Evolutionary conservation across 805 yeast genomes (phyloP).

Genomic region (Ogataea paradorogensis): DNA sequence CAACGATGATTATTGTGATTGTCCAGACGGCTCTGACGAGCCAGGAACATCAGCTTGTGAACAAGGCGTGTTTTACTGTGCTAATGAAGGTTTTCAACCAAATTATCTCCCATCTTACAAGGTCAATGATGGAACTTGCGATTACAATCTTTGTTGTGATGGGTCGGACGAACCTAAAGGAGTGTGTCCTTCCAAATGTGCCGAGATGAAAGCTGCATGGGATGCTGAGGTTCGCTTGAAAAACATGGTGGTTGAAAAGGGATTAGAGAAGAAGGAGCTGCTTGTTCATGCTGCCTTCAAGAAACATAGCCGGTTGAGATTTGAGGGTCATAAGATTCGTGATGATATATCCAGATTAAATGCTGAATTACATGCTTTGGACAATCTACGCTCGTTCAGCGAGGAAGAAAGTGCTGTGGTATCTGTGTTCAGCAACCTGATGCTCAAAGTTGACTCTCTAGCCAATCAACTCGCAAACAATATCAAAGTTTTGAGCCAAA

Average conservation of each 20-base stretch:
- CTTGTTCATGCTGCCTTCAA: constrained; percentile 31
- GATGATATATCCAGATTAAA: constrained; percentile 25
- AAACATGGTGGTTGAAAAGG: constrained; percentile 29
- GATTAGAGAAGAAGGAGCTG: constrained; percentile 34
- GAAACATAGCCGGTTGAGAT: constrained; percentile 16
- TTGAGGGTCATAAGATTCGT: constrained; percentile 12
- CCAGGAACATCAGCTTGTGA: constrained; percentile 91
- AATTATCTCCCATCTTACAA: constrained; percentile 59
- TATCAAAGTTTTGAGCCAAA: constrained; percentile 12
- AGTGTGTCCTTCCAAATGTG: constrained; percentile 58
- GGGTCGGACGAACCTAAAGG: constrained; percentile 76
- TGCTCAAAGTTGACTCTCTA: constrained; percentile 11
- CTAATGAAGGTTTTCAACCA: constrained; percentile 67
- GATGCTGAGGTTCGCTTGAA: constrained; percentile 17
- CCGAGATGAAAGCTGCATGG: constrained; percentile 44
- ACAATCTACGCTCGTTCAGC: background rate
- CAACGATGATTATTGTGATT: constrained; percentile 90
- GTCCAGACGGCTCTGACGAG: constrained; percentile 97
- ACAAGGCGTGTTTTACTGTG: constrained; percentile 61
- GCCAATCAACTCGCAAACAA: constrained; percentile 4
- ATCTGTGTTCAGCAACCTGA: constrained; percentile 8
- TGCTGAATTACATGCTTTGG: constrained; percentile 21
- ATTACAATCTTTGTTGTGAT: constrained; percentile 86
- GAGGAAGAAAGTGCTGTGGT: constrained; percentile 8
- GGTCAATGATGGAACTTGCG: constrained; percentile 91